Conservation (phyloP, 352 stramenopile genomes). For the Pythium insidiosum region DNA sequence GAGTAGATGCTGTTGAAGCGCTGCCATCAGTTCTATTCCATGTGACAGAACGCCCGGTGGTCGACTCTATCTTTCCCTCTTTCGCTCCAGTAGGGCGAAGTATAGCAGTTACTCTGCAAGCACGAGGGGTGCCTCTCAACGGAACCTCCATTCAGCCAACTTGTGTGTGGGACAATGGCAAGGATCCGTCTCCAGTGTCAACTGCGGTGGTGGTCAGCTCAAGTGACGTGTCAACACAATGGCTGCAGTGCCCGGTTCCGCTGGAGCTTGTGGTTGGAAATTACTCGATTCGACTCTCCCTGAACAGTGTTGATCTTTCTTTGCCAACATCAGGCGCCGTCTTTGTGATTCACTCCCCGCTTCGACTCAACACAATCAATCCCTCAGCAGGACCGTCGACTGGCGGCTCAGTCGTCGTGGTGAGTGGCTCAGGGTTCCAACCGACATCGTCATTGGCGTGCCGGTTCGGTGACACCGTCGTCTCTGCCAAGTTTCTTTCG, state of each 20-base stretch:
- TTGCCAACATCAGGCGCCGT: no score
- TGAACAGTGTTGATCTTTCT: no score
- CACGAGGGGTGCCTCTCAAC: no score
- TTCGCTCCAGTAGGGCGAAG: no score
- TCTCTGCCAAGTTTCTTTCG: not conserved
- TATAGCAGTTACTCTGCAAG: no score
- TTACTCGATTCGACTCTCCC: slow-evolving; percentile 1
- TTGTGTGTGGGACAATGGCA: slow-evolving; percentile 1
- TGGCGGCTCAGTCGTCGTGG: not conserved
- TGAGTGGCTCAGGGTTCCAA: not conserved
- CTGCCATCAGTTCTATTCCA: no score
- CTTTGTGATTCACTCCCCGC: no score
- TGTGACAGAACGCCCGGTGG: no score
- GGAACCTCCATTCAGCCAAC: no score
- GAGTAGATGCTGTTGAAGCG: not conserved
- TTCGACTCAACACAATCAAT: no score
- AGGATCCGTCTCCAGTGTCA: not conserved
- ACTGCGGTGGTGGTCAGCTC: not conserved
- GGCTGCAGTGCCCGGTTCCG: slow-evolving; percentile 6
- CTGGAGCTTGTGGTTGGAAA: slow-evolving; percentile 2
- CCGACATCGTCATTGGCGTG: not conserved
- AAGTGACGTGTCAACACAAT: no score
- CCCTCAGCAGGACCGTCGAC: not conserved
- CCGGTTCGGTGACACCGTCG: not conserved
- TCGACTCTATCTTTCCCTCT: no score